phyloP scores from a whole-genome alignment of 2,329 filamentous ascomycete species.

The Coniochaeta ligniaria region DNA sequence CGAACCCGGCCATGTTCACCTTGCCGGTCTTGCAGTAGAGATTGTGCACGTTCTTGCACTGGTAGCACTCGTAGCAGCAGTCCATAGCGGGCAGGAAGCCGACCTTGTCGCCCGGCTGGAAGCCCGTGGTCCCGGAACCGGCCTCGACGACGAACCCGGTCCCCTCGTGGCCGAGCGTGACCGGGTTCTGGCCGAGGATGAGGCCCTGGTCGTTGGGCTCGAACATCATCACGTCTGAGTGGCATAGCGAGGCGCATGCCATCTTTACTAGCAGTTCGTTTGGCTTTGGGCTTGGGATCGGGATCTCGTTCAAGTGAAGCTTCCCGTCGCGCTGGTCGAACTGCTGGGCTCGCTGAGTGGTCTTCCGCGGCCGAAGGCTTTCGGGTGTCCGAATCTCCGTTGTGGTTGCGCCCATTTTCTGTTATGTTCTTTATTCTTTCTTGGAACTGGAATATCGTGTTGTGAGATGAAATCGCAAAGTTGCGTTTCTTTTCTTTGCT shows the following conservation, averaged over 20 bases:
- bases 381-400: background rate
- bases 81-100: conserved; percentile 21
- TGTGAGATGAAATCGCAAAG: background rate
- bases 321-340: background rate
- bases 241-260: background rate
- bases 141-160: conserved; percentile 53
- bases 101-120: conserved; percentile 53
- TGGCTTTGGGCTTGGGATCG: background rate
- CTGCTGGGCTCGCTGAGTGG: background rate
- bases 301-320: conserved; percentile 1
- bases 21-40: conserved; percentile 14
- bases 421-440: background rate
- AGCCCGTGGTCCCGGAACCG: conserved; percentile 45
- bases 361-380: background rate
- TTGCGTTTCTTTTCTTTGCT: background rate
- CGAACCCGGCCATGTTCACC: conserved; percentile 16
- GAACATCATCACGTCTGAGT: conserved; percentile 1
- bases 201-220: conserved; percentile 1
- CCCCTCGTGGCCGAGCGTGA: conserved; percentile 52
- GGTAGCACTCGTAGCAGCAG: conserved; percentile 15
- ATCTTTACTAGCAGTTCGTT: background rate
- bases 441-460: background rate
- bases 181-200: conserved; percentile 5
- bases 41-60: conserved; percentile 13
- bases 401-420: background rate